These are phyloP conservation scores for Rhododendron vialii DNA, from an alignment of 148 eudicot species.

Conservation along the genomic window DNA sequence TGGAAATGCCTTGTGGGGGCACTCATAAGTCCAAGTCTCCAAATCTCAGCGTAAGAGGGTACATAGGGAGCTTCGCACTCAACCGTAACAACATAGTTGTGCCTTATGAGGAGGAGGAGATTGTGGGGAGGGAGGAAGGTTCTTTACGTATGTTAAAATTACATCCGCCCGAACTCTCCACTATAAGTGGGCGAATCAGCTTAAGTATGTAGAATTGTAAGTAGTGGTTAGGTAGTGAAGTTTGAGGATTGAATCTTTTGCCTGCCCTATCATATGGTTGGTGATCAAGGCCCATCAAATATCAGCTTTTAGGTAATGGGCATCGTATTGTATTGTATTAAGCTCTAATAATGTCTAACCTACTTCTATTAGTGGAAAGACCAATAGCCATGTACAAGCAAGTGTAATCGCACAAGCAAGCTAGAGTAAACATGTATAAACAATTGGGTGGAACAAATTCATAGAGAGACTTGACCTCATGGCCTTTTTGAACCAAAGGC, in stretches of 20 bases:
- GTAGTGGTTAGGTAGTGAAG: neutral
- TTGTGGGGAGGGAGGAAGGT: no score
- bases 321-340: neutral
- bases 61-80: no score
- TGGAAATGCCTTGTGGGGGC: no score
- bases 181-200: neutral
- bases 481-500: neutral
- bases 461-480: neutral
- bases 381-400: neutral
- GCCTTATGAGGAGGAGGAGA: no score
- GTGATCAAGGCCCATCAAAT: neutral
- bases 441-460: neutral
- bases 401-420: neutral
- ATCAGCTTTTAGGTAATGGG: neutral
- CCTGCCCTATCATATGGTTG: neutral
- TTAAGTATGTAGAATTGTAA: neutral
- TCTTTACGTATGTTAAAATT: neutral
- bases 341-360: neutral
- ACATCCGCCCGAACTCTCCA: neutral
- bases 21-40: no score
- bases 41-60: no score
- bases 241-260: neutral
- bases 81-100: no score
- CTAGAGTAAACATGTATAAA: neutral
- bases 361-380: neutral